A percentile compares a stretch with the other conserved stretches of the same genome.
phyloP scores from a whole-genome alignment of 345 rosid genomes.

The Pugionium cornutum region DNA sequence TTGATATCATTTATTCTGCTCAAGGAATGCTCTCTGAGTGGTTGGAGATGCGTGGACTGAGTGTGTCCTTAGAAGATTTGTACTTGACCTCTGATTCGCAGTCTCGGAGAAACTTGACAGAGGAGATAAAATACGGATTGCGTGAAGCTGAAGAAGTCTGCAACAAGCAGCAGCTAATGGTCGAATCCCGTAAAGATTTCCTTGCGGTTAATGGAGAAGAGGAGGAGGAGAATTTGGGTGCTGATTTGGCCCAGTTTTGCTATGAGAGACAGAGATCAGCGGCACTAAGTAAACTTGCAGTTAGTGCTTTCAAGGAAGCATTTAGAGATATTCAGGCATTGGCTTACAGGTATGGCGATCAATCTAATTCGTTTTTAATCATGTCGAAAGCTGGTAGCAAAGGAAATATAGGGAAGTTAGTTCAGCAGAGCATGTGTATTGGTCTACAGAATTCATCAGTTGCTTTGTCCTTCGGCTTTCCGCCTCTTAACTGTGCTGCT shows the following conservation, averaged over 20 bases:
- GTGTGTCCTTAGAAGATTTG: constrained; percentile 79
- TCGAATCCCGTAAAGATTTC: constrained; percentile 58
- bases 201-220: constrained; percentile 55
- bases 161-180: constrained; percentile 70
- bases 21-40: constrained; percentile 91
- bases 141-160: constrained; percentile 67
- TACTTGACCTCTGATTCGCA: constrained; percentile 56
- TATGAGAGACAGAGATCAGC: constrained; percentile 82
- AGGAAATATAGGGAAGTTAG: constrained; percentile 76
- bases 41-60: constrained; percentile 75
- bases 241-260: constrained; percentile 49
- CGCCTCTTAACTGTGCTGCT: constrained; percentile 64
- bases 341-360: constrained; percentile 58
- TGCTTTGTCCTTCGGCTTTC: constrained; percentile 80
- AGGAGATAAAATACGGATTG: constrained; percentile 64
- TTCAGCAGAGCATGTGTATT: constrained; percentile 86
- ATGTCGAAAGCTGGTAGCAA: constrained; percentile 95
- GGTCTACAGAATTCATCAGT: constrained; percentile 83
- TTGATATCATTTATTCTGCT: constrained; percentile 63
- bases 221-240: constrained; percentile 33
- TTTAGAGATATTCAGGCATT: constrained; percentile 76
- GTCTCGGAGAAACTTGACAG: constrained; percentile 59
- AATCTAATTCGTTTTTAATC: constrained; percentile 64
- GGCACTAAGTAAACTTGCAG: constrained; percentile 65
- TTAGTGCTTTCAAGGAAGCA: constrained; percentile 71